These are phyloP conservation scores for Diversispora epigaea DNA, from an alignment of 192 early-diverging fungal genomes.

Conservation along the genomic window DNA sequence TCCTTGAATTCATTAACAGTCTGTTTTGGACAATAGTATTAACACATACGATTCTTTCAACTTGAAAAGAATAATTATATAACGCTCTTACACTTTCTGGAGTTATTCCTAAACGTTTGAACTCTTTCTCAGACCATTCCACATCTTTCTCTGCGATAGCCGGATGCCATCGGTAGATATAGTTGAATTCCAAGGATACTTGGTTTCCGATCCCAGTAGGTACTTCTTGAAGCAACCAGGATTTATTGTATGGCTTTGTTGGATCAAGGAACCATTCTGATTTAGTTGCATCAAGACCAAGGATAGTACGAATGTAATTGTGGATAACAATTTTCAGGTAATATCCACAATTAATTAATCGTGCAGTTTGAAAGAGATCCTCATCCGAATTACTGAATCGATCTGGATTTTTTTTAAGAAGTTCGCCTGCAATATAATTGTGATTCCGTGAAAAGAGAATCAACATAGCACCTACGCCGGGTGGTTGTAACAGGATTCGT, in stretches of 20 bases:
- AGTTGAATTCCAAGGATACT: not conserved
- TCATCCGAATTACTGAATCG: constrained; percentile 40
- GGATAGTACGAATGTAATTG: constrained; percentile 49
- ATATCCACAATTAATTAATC: constrained; percentile 48
- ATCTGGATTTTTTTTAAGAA: constrained; percentile 37
- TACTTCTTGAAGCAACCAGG: not conserved
- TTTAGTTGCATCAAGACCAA: constrained; percentile 33
- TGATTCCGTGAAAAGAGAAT: constrained; percentile 53
- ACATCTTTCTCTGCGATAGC: not conserved
- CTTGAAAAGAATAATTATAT: not conserved
- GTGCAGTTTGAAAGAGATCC: constrained; percentile 51
- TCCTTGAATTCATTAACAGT: not conserved
- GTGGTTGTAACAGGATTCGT: constrained; percentile 35
- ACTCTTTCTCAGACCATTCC: constrained; percentile 19
- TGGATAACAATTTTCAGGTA: constrained; percentile 46
- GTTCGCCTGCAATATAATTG: constrained; percentile 50
- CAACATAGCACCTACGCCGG: constrained; percentile 40
- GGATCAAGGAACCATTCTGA: not conserved
- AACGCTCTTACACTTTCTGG: not conserved
- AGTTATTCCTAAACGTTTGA: not conserved
- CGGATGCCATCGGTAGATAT: not conserved
- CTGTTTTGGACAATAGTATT: not conserved
- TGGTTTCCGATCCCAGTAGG: not conserved
- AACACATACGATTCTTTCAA: not conserved
- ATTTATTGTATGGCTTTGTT: not conserved